Evolutionary conservation across 352 stramenopile genomes (phyloP), one percentile per base, ranked within the genome.

Genomic region (Phytophthora fragariae): DNA sequence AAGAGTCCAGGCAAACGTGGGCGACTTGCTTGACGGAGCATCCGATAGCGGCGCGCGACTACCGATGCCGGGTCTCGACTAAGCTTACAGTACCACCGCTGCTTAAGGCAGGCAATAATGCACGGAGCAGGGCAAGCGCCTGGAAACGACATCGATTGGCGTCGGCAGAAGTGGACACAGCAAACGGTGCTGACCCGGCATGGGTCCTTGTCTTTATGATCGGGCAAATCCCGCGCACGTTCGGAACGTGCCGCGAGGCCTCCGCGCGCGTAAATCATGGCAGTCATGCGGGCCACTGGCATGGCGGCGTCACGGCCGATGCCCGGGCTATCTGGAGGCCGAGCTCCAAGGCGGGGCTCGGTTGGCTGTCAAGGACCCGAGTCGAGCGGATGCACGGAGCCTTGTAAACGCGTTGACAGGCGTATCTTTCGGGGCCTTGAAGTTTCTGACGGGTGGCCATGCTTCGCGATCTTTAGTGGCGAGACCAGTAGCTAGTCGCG

Each of bases 161-260:
- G 33, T 11, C 33, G 33, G 39, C 50, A 62, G 9, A 72, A 72
- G 39, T 69, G 67, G 60, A 70, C 54, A 65, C 31, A 21, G 55
- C 66, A 73, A 68, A 57, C 41, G 35, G 33, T 24, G 60, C 59
- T 60, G 31, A 58, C 35, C 31, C 19, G 6, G 52, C 52, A n/a
- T 58, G 44, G 41, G 52, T 19, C 52, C 41, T 73, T 76, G 57
- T 72, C 52, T 68, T 72, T 71, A 69, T 63, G 64, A 67, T 58
- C 50, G 44, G 37, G 57, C 65, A 77, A 71, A 74, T 77, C 71
- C 55, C 15, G 33, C 31, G 56, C 71, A 78, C 60, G n/a, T 14
- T 41, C 35, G 61, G 70, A 77, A 77, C 59, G 58, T 66, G 65
- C 65, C 50, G 53, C 59, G 65, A 77, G 47, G 49, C 29, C 63